Conservation (phyloP, 257 asterid genomes). For the Henckelia pumila region DNA sequence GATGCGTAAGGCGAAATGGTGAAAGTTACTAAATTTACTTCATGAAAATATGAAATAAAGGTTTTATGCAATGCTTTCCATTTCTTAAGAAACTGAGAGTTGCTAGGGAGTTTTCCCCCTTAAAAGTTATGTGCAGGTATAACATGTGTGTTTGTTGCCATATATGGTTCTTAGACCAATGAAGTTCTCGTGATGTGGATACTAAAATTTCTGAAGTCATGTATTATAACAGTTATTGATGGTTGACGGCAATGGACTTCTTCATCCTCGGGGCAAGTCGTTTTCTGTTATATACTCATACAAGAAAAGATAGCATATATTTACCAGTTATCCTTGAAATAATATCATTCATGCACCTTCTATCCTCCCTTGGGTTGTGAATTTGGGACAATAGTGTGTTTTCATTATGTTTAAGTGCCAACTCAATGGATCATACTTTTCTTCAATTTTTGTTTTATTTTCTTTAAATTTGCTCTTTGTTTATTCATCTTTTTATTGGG, state of each 20-base stretch:
- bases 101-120: background rate
- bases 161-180: background rate
- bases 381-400: too few species aligned
- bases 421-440: background rate
- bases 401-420: background rate
- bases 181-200: background rate
- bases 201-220: slow-evolving; percentile 1
- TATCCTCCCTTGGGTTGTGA: too few species aligned
- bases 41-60: slow-evolving; percentile 4
- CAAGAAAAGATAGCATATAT: slow-evolving; percentile 4
- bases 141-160: background rate
- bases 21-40: background rate
- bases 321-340: background rate
- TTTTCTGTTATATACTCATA: slow-evolving; percentile 14
- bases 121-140: background rate
- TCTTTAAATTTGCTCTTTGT: too few species aligned
- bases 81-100: background rate
- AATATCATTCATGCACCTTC: background rate
- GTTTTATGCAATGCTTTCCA: background rate
- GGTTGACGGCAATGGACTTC: slow-evolving; percentile 95
- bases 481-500: background rate
- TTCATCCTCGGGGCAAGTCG: slow-evolving; percentile 91
- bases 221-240: slow-evolving; percentile 57
- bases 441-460: too few species aligned
- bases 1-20: background rate